Evolutionary conservation across 1,284 basidiomycete species (phyloP).

Genomic region (Trametes versicolor): DNA sequence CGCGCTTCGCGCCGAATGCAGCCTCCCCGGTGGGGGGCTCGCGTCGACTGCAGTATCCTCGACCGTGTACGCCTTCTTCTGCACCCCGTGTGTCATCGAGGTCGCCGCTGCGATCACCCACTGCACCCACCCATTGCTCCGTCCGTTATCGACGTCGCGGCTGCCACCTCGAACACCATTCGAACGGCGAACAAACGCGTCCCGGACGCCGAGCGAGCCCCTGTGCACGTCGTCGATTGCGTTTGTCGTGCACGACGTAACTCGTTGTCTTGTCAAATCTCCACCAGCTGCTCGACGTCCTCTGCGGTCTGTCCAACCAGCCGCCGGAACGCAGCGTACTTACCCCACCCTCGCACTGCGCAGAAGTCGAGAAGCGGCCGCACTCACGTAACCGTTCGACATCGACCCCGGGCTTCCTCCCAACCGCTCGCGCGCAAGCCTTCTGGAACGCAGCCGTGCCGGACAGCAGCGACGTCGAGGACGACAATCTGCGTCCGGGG

Average conservation of each 20-base stretch:
- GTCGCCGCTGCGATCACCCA: slow-evolving; percentile 2
- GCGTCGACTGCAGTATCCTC: not conserved
- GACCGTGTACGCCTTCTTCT: not conserved
- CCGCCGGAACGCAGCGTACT: not conserved
- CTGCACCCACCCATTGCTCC: not conserved
- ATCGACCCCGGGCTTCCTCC: not conserved
- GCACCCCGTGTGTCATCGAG: slow-evolving; percentile 3
- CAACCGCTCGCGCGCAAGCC: not conserved
- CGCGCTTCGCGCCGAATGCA: not conserved
- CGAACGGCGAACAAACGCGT: slow-evolving; percentile 11
- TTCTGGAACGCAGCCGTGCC: not conserved
- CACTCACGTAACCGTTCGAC: slow-evolving; percentile 17
- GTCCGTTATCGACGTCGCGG: too few species aligned
- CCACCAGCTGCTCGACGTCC: not conserved
- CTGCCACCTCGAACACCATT: too few species aligned
- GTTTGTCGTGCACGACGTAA: not conserved
- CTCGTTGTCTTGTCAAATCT: not conserved
- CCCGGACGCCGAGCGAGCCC: not conserved
- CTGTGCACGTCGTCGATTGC: not conserved
- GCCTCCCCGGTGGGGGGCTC: not conserved
- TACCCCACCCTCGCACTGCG: slow-evolving; percentile 18
- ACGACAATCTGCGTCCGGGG: slow-evolving; percentile 14
- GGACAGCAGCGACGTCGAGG: slow-evolving; percentile 6
- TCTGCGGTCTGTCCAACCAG: slow-evolving; percentile 14
- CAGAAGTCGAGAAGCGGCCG: slow-evolving; percentile 25